These are phyloP conservation scores for Vitis hybrid DNA, from an alignment of 177 flowering plant genomes.

Conservation along the genomic window DNA sequence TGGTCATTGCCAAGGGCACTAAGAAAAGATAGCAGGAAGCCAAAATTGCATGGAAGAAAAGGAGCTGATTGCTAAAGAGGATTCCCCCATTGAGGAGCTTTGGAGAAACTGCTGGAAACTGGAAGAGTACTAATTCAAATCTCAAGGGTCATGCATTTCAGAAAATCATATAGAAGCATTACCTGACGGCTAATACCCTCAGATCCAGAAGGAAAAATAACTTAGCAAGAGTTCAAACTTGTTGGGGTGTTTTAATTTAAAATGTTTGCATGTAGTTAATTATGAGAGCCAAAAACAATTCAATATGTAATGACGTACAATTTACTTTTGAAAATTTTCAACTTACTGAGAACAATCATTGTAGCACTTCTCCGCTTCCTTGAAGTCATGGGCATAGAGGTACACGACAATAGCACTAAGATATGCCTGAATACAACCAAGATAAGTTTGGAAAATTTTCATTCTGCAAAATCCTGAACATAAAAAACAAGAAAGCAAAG, in stretches of 20 bases:
- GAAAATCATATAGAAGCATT: not conserved
- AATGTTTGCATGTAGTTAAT: too few relatives aligned
- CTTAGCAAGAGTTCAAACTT: too few relatives aligned
- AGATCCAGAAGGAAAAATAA: too few relatives aligned
- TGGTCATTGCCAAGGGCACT: too few relatives aligned
- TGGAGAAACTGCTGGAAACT: too few relatives aligned
- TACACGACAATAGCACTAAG: slow-evolving; percentile 90
- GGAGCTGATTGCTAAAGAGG: too few relatives aligned
- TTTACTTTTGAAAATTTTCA: not conserved
- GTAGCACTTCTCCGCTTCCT: slow-evolving; percentile 91
- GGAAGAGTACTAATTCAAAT: not conserved
- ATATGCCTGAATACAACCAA: slow-evolving; percentile 67
- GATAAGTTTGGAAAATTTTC: not conserved
- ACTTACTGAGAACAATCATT: slow-evolving; percentile 95
- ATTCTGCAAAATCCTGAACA: not conserved
- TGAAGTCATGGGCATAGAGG: slow-evolving; percentile 77
- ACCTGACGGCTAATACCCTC: too few relatives aligned
- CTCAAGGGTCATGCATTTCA: not conserved
- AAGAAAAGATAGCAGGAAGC: too few relatives aligned
- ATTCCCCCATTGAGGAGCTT: too few relatives aligned
- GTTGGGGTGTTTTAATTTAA: too few relatives aligned
- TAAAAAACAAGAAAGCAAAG: not conserved
- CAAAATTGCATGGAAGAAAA: too few relatives aligned
- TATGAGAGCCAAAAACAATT: slow-evolving; percentile 1
- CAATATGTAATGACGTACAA: not conserved